phyloP scores from a whole-genome alignment of 2,329 filamentous ascomycete genomes.

The Purpureocillium lavendulum region DNA sequence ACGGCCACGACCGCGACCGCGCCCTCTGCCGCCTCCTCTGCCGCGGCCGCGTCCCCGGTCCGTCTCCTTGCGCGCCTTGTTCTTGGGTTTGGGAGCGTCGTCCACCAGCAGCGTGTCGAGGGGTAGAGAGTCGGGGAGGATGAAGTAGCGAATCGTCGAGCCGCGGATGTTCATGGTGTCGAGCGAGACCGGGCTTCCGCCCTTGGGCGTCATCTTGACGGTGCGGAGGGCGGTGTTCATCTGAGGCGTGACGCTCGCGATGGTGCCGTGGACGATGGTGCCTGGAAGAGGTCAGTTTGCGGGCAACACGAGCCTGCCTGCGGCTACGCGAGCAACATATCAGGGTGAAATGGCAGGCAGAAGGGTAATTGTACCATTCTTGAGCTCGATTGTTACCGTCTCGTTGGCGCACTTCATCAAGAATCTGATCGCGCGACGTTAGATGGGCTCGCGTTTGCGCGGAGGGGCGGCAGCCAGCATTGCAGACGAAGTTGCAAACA shows the following conservation, averaged over 20 bases:
- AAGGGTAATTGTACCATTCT: constrained; percentile 63
- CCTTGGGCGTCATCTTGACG: constrained; percentile 91
- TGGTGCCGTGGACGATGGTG: constrained; percentile 93
- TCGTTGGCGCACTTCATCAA: constrained; percentile 99
- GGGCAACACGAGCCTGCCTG: too few species aligned
- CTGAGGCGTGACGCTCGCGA: constrained; percentile 91
- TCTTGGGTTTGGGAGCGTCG: constrained; percentile 97
- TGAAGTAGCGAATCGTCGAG: constrained; percentile 92
- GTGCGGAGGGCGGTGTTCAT: constrained; percentile 97
- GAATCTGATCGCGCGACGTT: constrained; percentile 54
- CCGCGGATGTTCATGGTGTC: constrained; percentile 97
- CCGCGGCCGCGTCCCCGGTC: constrained; percentile 48
- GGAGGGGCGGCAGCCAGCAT: neutral
- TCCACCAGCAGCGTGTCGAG: constrained; percentile 94
- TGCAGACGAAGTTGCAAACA: constrained; percentile 8
- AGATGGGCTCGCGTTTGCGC: neutral
- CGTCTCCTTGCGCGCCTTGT: constrained; percentile 94
- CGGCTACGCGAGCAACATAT: constrained; percentile 8
- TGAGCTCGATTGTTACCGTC: constrained; percentile 95
- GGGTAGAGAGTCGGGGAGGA: constrained; percentile 90
- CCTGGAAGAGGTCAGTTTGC: constrained; percentile 38
- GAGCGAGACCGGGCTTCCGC: constrained; percentile 77
- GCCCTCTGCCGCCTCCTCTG: constrained; percentile 45
- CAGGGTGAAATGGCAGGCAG: too few species aligned
- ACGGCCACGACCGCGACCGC: constrained; percentile 34